Base-by-base conservation (phyloP, 2,329 filamentous ascomycete genomes). In the Nemania diffusa region DNA sequence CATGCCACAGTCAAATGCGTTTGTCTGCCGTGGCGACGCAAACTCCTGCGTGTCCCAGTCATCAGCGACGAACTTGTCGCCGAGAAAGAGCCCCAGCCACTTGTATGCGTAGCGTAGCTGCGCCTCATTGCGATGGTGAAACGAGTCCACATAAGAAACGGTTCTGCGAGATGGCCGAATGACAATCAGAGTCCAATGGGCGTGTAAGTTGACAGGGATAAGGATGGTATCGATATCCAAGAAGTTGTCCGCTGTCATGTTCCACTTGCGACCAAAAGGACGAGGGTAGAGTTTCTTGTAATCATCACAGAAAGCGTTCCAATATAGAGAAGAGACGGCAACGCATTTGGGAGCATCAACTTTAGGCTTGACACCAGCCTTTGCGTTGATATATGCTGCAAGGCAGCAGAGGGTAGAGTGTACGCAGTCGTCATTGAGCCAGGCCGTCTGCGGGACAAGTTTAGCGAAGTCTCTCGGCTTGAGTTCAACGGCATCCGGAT, bases 391-490 rank as follows among this genome's bases (percentile, higher is more conserved):
- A 57, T 84, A 84, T 17, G 83, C 81, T 55, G 89, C 88, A 15
- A 93, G 80, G 74, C 88, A 86, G 29, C 84, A 79, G 27, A 93
- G 82, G 55, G 87, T 87, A 15, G 87, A 87, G 72, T 93, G 92
- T 72, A 95, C 87, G 57, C 91, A 87, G 72, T 92, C 90, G 76
- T 94, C 92, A 70, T 94, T 94, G 6, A 95, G 84, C 92, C 92
- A 95, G 29, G 82, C 83, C 0, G 79, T 82, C 8, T 81, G 77
- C 20, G 82, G 81, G 17, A 90, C 82, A 7, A 94, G 79, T 53
- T 85, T 90, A n/a, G 79, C 81, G 72, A 93, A 90, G 74, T 92
- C 90, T 59, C 87, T 85, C 1, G 81, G 76, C 0, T 75, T 81
- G 17, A 92, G 78, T 13, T 85, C 81, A 2, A 81, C 81, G 1